phyloP scores from a whole-genome alignment of 176 grass and related monocot genomes.

The Eremochloa ophiuroides region DNA sequence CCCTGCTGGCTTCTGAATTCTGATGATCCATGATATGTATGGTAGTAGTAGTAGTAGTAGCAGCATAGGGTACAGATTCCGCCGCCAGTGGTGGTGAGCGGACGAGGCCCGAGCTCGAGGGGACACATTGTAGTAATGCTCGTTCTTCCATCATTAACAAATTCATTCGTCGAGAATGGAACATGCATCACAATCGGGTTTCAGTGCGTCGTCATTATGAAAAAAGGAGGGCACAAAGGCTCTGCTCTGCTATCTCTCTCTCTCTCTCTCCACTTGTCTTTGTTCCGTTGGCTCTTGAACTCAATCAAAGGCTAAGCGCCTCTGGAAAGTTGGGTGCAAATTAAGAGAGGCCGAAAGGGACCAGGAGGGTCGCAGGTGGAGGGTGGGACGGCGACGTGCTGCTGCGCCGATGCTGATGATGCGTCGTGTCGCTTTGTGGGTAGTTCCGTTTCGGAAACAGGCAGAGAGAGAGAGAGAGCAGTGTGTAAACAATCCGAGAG shows the following conservation, averaged over 20 bases:
- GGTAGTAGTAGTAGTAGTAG: too few relatives aligned
- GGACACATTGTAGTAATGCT: not conserved
- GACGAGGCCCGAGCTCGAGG: not conserved
- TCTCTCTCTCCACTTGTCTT: not conserved
- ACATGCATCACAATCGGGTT: not conserved
- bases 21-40: too few relatives aligned
- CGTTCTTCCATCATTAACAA: not conserved
- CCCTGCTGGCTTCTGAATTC: conserved; percentile 36
- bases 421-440: not conserved
- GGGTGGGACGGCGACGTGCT: conserved; percentile 30
- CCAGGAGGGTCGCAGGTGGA: conserved; percentile 2
- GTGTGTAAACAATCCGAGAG: conserved; percentile 19
- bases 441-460: conserved; percentile 23
- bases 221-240: not conserved
- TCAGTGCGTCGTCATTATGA: not conserved
- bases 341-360: not conserved
- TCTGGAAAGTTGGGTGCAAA: conserved; percentile 32
- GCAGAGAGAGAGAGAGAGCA: too few relatives aligned
- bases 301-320: conserved; percentile 17
- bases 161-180: not conserved
- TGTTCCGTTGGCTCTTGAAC: conserved; percentile 49
- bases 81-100: not conserved
- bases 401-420: not conserved
- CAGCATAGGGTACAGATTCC: conserved; percentile 17
- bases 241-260: not conserved